phyloP scores from a whole-genome alignment of 306 rosid genomes.

The Ormosia semicastrata region DNA sequence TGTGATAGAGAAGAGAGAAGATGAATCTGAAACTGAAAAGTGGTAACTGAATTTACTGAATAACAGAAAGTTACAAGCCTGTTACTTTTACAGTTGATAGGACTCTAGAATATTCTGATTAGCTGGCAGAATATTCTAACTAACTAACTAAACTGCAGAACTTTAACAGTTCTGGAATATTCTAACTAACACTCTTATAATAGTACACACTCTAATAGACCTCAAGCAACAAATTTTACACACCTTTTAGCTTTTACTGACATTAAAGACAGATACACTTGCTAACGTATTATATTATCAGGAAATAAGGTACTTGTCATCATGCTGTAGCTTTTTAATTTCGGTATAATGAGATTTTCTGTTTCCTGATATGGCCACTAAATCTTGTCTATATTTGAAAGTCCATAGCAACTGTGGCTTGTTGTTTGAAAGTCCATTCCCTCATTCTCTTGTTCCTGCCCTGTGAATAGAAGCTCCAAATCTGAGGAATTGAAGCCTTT shows the following conservation, averaged over 20 bases:
- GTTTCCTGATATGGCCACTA: not conserved
- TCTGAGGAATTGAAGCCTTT: not conserved
- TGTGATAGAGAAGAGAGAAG: too few species aligned
- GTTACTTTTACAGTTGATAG: too few species aligned
- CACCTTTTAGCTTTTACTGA: not conserved
- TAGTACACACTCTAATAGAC: too few species aligned
- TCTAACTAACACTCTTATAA: too few species aligned
- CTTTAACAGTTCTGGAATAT: too few species aligned
- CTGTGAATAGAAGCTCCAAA: not conserved
- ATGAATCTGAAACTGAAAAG: too few species aligned
- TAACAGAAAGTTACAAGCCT: too few species aligned
- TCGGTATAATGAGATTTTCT: not conserved
- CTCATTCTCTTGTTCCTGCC: not conserved
- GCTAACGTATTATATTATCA: not conserved
- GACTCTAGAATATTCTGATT: too few species aligned
- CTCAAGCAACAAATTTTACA: not conserved
- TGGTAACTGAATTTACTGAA: too few species aligned
- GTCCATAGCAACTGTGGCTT: not conserved
- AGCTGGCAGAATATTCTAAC: too few species aligned
- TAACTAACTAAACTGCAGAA: too few species aligned
- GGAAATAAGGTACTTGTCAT: not conserved
- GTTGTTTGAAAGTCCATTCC: not conserved
- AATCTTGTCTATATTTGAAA: not conserved
- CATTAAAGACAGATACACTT: not conserved
- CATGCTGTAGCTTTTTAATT: not conserved